Conservation (phyloP, 108 stramenopile species). For the Pseudonitzschia multiseries region DNA sequence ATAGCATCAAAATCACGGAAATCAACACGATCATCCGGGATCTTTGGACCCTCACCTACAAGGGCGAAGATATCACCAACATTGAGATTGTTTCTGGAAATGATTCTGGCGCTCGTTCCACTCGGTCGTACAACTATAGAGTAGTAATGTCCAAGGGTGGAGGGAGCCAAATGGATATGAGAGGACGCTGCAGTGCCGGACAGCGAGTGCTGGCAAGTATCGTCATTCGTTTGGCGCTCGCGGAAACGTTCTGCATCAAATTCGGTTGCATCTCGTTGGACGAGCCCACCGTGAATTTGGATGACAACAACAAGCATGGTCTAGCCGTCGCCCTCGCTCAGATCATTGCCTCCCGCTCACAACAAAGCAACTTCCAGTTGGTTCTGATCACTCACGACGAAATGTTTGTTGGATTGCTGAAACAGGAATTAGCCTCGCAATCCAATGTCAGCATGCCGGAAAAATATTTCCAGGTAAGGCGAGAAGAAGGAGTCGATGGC, state of each 20-base stretch:
- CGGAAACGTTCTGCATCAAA: slow-evolving; percentile 96
- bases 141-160: slow-evolving; percentile 96
- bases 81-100: slow-evolving; percentile 93
- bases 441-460: slow-evolving; percentile 94
- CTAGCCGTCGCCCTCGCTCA: slow-evolving; percentile 93
- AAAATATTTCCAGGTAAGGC: slow-evolving; percentile 87
- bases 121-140: slow-evolving; percentile 93
- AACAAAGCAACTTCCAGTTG: slow-evolving; percentile 96
- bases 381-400: slow-evolving; percentile 99
- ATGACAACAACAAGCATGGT: slow-evolving; percentile 89
- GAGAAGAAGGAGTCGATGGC: slow-evolving; percentile 84
- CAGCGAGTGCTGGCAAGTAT: slow-evolving; percentile 94
- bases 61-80: slow-evolving; percentile 96
- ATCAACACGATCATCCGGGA: slow-evolving; percentile 98
- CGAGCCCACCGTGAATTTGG: slow-evolving; percentile 94
- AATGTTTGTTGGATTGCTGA: slow-evolving; percentile 96
- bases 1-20: slow-evolving; percentile 93
- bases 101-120: slow-evolving; percentile 66
- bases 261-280: slow-evolving; percentile 97
- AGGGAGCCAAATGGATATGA: slow-evolving; percentile 90
- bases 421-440: slow-evolving; percentile 80
- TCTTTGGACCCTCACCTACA: slow-evolving; percentile 96
- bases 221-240: slow-evolving; percentile 98
- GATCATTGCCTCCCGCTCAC: slow-evolving; percentile 86
- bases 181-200: slow-evolving; percentile 96